Conservation (phyloP, 2,329 filamentous ascomycete genomes). For the Cryphonectria parasitica region DNA sequence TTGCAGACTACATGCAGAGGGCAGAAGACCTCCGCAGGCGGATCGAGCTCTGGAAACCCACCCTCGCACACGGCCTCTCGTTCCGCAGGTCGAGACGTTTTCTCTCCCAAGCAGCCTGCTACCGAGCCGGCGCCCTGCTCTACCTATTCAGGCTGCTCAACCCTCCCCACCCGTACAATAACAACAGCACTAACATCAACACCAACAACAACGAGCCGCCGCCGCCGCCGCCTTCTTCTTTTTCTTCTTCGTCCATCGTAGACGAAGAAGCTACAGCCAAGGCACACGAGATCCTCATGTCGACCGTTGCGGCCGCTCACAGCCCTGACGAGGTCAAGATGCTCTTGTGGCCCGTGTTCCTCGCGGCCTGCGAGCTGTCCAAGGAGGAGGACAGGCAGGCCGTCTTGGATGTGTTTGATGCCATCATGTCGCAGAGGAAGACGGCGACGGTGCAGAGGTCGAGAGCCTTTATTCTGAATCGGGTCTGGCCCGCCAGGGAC, state of each 20-base stretch:
- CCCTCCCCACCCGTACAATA: constrained; percentile 31
- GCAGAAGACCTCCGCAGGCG: constrained; percentile 31
- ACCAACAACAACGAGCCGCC: neutral
- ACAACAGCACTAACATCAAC: constrained; percentile 16
- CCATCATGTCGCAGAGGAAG: constrained; percentile 34
- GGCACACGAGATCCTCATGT: constrained; percentile 38
- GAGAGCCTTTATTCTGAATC: constrained; percentile 34
- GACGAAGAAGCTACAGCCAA: constrained; percentile 34
- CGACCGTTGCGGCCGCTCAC: constrained; percentile 30
- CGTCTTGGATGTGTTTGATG: constrained; percentile 34
- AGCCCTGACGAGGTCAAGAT: constrained; percentile 35
- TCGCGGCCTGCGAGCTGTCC: constrained; percentile 37
- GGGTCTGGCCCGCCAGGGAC: constrained; percentile 38
- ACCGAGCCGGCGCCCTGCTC: constrained; percentile 34
- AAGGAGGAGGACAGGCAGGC: constrained; percentile 33
- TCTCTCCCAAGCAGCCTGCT: constrained; percentile 37
- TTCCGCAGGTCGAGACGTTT: constrained; percentile 36
- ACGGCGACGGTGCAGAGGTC: constrained; percentile 37
- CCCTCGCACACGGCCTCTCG: constrained; percentile 31
- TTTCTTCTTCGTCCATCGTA: neutral
- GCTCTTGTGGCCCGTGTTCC: constrained; percentile 38
- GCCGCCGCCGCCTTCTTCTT: neutral
- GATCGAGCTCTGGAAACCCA: constrained; percentile 35
- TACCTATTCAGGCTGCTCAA: constrained; percentile 37
- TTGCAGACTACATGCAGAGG: constrained; percentile 21